Base-by-base conservation (phyloP, 495 filamentous ascomycete genomes). In the Aspergillus campestris region DNA sequence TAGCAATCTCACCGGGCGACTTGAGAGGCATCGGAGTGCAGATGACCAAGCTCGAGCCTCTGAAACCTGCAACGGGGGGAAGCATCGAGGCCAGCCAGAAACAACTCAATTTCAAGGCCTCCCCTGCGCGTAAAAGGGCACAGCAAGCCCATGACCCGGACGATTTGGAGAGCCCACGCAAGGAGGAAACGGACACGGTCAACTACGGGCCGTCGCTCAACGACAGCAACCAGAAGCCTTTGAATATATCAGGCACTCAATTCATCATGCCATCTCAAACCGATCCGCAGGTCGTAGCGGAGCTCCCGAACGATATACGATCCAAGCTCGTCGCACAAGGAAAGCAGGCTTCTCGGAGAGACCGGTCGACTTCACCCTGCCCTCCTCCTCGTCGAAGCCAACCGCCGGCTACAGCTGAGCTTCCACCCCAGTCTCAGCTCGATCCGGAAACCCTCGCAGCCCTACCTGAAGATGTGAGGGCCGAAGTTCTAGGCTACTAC, bases 11-110 rank as follows among this genome's bases (percentile, higher is more conserved):
- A 4, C 87, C 92, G 0, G 91, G 90, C 5, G 94, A 97, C 57
- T 71, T 98, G 27, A 71, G 92, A 54, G 92, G 92, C 8, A 66
- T 98, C 24, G 94, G 91, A 0, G 72, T 97, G 3, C 89, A 95
- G 57, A 83, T 95, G 81, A 89, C 86, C 13, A 95, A 87, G 64
- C 74, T 98, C 6, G 89, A 98, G 48, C 82, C 82, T 8, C 62
- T 89, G 38, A 92, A 86, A 53, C 38, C 73, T 31, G 57, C 56
- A 4, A 47, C 47, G 7, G 42, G 53, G 7, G 52, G 42, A 6
- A 64, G 50, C 7, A 62, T 67, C 7, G 76, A 82, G 34, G 75
- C 81, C 44, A 82, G 78, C 58, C 85, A 90, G 56, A 74, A 67
- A 43, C 78, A 74, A 42, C 64, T 87, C 15, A 73, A 74, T 31